These are phyloP conservation scores for Hippophae gyantsensis DNA, from an alignment of 306 rosid species.

Conservation along the genomic window DNA sequence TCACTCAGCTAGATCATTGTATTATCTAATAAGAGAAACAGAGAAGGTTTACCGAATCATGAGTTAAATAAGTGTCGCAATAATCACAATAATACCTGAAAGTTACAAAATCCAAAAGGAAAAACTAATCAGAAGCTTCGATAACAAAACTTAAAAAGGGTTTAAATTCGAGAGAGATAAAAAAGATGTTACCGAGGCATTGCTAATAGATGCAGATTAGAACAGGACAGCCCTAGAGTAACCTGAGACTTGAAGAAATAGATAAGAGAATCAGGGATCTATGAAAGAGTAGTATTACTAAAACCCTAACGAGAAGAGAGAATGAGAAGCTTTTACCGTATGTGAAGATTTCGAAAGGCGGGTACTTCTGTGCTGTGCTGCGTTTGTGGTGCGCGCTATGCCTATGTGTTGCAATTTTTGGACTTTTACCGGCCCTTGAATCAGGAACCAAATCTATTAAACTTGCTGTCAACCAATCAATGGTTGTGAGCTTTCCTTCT, in stretches of 20 bases:
- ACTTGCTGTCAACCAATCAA: no score
- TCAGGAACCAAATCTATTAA: no score
- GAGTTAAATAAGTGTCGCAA: conserved; percentile 80
- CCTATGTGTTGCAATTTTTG: no score
- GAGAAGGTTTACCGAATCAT: conserved; percentile 54
- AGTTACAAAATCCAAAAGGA: neutral
- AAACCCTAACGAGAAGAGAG: conserved; percentile 11
- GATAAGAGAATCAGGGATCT: neutral
- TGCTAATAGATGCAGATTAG: neutral
- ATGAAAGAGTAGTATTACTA: neutral
- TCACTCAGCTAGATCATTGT: neutral
- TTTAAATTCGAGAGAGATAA: neutral
- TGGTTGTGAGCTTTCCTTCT: no score
- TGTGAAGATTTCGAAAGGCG: neutral
- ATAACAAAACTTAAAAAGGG: neutral
- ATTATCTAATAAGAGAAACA: neutral
- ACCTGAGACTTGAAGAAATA: neutral
- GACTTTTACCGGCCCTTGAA: no score
- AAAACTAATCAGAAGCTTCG: neutral
- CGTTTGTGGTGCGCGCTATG: no score
- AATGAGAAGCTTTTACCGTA: no score
- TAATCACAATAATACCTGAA: conserved; percentile 60
- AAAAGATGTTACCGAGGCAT: conserved; percentile 15
- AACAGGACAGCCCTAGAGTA: neutral
- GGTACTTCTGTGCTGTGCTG: neutral